Conservation (phyloP, 345 rosid species). For the Sonneratia alba region DNA sequence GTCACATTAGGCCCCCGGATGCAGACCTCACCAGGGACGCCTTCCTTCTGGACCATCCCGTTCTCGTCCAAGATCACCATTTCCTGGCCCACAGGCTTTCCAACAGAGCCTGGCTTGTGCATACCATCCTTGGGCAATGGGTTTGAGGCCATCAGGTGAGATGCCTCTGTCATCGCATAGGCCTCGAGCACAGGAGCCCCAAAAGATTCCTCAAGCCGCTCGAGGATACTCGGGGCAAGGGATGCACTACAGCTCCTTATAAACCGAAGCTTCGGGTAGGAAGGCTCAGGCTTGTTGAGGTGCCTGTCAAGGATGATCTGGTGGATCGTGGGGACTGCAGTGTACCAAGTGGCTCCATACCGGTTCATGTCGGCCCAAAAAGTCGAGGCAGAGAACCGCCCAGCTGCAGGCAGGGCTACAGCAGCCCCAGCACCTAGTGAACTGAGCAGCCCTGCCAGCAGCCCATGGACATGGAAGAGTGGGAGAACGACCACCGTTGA, state of each 20-base stretch:
- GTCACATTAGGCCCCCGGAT: conserved; percentile 90
- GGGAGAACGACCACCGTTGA: conserved; percentile 78
- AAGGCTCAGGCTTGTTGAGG: conserved; percentile 38
- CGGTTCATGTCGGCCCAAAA: conserved; percentile 68
- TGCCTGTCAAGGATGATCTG: conserved; percentile 84
- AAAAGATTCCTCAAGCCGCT: conserved; percentile 68
- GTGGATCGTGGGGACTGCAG: conserved; percentile 85
- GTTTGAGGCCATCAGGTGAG: conserved; percentile 71
- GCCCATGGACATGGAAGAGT: conserved; percentile 79
- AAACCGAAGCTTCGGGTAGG: conserved; percentile 65
- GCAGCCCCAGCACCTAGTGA: conserved; percentile 71
- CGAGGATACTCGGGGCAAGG: conserved; percentile 61
- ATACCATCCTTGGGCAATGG: conserved; percentile 70
- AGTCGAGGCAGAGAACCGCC: conserved; percentile 78
- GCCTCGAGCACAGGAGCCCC: conserved; percentile 83
- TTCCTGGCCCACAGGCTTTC: conserved; percentile 76
- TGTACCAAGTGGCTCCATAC: conserved; percentile 80
- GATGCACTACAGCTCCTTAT: conserved; percentile 91
- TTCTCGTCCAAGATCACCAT: conserved; percentile 61
- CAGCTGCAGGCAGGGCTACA: conserved; percentile 69
- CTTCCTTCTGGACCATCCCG: conserved; percentile 41
- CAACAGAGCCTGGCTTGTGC: conserved; percentile 80
- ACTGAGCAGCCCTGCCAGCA: conserved; percentile 65
- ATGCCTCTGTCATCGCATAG: conserved; percentile 89
- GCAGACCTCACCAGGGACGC: conserved; percentile 61